These are phyloP conservation scores for Parathielavia hyrcaniae DNA, from an alignment of 495 filamentous ascomycete species.

Conservation along the genomic window DNA sequence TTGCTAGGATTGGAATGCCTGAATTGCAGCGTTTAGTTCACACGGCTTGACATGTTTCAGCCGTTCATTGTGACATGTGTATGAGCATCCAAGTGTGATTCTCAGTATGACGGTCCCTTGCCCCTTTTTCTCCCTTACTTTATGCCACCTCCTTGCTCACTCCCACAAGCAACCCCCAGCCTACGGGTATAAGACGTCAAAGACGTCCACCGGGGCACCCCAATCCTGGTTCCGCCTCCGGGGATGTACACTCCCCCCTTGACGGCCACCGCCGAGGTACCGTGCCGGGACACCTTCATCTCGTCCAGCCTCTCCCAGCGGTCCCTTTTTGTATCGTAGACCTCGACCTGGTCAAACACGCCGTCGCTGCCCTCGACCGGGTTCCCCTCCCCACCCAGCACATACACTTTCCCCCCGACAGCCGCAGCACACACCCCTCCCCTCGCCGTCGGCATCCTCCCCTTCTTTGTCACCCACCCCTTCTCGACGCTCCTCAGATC, in stretches of 20 bases:
- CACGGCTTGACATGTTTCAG: too few relatives aligned
- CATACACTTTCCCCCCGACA: conserved; percentile 31
- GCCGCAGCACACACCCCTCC: conserved; percentile 33
- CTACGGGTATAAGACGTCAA: conserved; percentile 24
- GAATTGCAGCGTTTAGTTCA: too few relatives aligned
- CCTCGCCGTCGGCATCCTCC: conserved; percentile 31
- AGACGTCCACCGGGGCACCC: conserved; percentile 24
- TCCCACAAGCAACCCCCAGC: not conserved
- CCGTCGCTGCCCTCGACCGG: conserved; percentile 18
- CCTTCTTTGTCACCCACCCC: conserved; percentile 27
- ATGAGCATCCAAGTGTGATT: not conserved
- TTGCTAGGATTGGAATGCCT: too few relatives aligned
- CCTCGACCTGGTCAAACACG: conserved; percentile 34
- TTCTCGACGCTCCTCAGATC: conserved; percentile 24
- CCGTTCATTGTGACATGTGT: not conserved
- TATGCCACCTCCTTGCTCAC: not conserved
- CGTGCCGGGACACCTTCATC: conserved; percentile 37
- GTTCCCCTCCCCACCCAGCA: conserved; percentile 44
- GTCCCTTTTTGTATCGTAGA: conserved; percentile 32
- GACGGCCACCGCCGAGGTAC: conserved; percentile 31
- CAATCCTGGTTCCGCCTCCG: conserved; percentile 24
- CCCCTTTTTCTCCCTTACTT: not conserved
- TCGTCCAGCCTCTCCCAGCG: conserved; percentile 25
- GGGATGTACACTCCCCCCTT: conserved; percentile 31
- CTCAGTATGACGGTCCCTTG: too few relatives aligned